phyloP scores from a whole-genome alignment of 805 yeast genomes.

The Hyphopichia homilentoma region DNA sequence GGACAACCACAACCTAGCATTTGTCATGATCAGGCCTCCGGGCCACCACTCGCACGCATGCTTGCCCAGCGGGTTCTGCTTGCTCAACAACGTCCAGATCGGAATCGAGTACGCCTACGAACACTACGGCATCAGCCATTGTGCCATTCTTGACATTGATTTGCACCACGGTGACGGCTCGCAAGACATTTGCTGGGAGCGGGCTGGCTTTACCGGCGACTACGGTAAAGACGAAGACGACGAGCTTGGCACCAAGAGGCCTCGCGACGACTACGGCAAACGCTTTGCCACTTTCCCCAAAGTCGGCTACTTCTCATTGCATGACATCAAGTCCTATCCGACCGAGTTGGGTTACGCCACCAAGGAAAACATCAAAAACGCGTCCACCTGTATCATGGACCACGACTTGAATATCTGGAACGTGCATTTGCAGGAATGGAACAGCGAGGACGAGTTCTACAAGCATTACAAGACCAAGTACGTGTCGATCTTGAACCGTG shows the following conservation, averaged over 20 bases:
- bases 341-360: slow-evolving; percentile 77
- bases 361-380: slow-evolving; percentile 65
- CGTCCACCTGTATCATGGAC: slow-evolving; percentile 73
- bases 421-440: slow-evolving; percentile 69
- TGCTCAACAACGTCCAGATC: slow-evolving; percentile 77
- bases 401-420: slow-evolving; percentile 83
- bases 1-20: slow-evolving; percentile 41
- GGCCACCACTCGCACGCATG: slow-evolving; percentile 86
- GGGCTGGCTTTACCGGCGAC: slow-evolving; percentile 56
- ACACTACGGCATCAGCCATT: slow-evolving; percentile 66
- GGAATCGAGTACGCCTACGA: slow-evolving; percentile 73
- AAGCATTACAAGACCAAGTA: slow-evolving; percentile 58
- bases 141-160: slow-evolving; percentile 78
- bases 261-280: slow-evolving; percentile 47
- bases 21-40: slow-evolving; percentile 74
- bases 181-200: slow-evolving; percentile 81
- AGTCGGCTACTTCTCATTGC: slow-evolving; percentile 79
- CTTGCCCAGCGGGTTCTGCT: slow-evolving; percentile 81
- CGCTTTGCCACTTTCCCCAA: slow-evolving; percentile 47
- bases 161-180: slow-evolving; percentile 89
- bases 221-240: slow-evolving; percentile 47
- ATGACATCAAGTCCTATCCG: slow-evolving; percentile 83
- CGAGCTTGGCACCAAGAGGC: slow-evolving; percentile 20
- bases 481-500: slow-evolving; percentile 58
- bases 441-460: slow-evolving; percentile 61